Conservation (phyloP, 129 eudicot species). For the Artemisia tridentata region DNA sequence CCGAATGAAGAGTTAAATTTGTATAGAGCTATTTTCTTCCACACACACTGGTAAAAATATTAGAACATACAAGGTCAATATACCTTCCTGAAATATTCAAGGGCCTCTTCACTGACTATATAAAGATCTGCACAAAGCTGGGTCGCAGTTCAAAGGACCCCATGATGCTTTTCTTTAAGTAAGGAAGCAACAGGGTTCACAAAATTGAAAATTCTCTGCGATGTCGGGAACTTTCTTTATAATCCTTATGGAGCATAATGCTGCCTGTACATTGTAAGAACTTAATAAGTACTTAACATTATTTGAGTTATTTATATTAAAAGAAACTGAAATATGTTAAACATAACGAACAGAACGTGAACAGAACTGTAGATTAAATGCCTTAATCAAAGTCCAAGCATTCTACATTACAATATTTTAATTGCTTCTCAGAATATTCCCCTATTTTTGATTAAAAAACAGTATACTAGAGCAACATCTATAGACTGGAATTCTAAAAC, state of each 20-base stretch:
- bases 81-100: conserved; percentile 88
- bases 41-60: conserved; percentile 7
- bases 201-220: conserved; percentile 84
- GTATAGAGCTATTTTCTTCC: too few species aligned
- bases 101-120: conserved; percentile 79
- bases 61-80: conserved; percentile 5
- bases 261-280: conserved; percentile 66
- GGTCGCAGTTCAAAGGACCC: conserved; percentile 51
- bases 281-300: too few species aligned
- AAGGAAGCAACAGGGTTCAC: conserved; percentile 82
- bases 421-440: too few species aligned
- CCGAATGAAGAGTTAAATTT: background rate
- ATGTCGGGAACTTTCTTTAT: conserved; percentile 21
- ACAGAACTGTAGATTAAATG: too few species aligned
- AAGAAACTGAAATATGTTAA: too few species aligned
- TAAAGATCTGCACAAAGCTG: conserved; percentile 89
- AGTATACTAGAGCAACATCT: too few species aligned
- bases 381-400: too few species aligned
- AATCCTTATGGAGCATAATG: conserved; percentile 83
- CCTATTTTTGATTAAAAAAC: too few species aligned
- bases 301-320: too few species aligned
- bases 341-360: too few species aligned
- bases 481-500: too few species aligned
- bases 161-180: conserved; percentile 58
- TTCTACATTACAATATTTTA: too few species aligned